phyloP scores from a whole-genome alignment of 2,329 filamentous ascomycete genomes.

The Aspergillus neoniger region DNA sequence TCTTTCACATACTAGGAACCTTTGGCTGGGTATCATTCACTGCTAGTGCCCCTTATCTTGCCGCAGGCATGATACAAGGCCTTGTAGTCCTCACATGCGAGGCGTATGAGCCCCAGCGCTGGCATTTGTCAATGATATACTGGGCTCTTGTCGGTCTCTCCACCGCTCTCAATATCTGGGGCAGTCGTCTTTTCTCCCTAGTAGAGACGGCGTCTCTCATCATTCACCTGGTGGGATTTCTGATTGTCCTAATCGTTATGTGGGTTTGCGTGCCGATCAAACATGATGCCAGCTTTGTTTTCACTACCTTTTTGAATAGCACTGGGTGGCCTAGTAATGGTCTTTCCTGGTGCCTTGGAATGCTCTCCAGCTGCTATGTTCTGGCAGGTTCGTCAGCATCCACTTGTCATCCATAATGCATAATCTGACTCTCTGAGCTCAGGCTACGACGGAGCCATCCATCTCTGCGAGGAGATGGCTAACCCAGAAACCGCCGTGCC shows the following conservation, averaged over 20 bases:
- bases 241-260: background rate
- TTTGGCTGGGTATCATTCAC: constrained; percentile 15
- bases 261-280: constrained; percentile 3
- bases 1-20: background rate
- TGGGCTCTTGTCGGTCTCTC: constrained; percentile 9
- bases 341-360: constrained; percentile 15
- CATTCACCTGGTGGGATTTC: constrained; percentile 9
- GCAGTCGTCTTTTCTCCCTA: background rate
- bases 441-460: constrained; percentile 20
- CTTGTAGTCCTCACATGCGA: constrained; percentile 46
- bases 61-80: constrained; percentile 50
- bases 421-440: background rate
- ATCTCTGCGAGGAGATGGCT: constrained; percentile 12
- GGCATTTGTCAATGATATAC: constrained; percentile 38
- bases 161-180: constrained; percentile 9
- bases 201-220: background rate
- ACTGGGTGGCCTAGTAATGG: constrained; percentile 17
- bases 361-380: constrained; percentile 16
- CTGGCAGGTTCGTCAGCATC: constrained; percentile 12
- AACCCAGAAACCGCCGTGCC: background rate
- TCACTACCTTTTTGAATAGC: constrained; percentile 9
- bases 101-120: constrained; percentile 43
- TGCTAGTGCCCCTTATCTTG: constrained; percentile 46
- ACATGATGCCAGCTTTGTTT: constrained; percentile 10
- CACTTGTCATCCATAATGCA: no score